phyloP scores from a whole-genome alignment of 2,329 filamentous ascomycete species.

The Botrytis cinerea region DNA sequence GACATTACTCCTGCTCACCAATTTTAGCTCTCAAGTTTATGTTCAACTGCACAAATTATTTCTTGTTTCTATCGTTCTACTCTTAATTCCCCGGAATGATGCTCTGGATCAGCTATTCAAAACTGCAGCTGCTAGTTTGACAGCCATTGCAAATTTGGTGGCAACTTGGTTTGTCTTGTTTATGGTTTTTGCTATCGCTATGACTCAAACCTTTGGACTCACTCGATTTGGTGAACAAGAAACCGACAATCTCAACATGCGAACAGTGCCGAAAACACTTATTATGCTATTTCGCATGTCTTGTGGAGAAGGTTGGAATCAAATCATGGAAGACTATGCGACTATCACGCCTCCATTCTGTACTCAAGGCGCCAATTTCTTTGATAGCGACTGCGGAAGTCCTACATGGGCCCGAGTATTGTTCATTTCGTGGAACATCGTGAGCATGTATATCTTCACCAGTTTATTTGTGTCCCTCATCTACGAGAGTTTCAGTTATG shows the following conservation, averaged over 20 bases:
- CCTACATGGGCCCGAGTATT: slow-evolving; percentile 82
- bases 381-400: slow-evolving; percentile 90
- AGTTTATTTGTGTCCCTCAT: slow-evolving; percentile 98
- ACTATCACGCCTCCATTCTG: slow-evolving; percentile 78
- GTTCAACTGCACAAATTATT: slow-evolving; percentile 90
- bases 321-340: slow-evolving; percentile 95
- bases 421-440: slow-evolving; percentile 96
- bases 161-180: slow-evolving; percentile 98
- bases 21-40: slow-evolving; percentile 60
- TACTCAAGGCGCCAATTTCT: slow-evolving; percentile 70
- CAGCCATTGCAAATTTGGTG: slow-evolving; percentile 85
- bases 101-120: slow-evolving; percentile 98
- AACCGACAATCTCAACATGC: slow-evolving; percentile 82
- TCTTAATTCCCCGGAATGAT: slow-evolving; percentile 94
- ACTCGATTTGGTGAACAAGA: slow-evolving; percentile 80
- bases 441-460: slow-evolving; percentile 99
- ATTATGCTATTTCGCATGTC: slow-evolving; percentile 93
- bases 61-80: slow-evolving; percentile 81
- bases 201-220: slow-evolving; percentile 93
- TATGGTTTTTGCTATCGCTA: slow-evolving; percentile 90
- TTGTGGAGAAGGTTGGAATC: slow-evolving; percentile 94
- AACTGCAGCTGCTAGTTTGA: slow-evolving; percentile 90
- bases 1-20: slow-evolving; percentile 71
- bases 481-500: slow-evolving; percentile 98
- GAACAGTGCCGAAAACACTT: slow-evolving; percentile 88